These are phyloP conservation scores for Scedosporium dehoogii DNA, from an alignment of 2,329 filamentous ascomycete genomes.

Conservation along the genomic window DNA sequence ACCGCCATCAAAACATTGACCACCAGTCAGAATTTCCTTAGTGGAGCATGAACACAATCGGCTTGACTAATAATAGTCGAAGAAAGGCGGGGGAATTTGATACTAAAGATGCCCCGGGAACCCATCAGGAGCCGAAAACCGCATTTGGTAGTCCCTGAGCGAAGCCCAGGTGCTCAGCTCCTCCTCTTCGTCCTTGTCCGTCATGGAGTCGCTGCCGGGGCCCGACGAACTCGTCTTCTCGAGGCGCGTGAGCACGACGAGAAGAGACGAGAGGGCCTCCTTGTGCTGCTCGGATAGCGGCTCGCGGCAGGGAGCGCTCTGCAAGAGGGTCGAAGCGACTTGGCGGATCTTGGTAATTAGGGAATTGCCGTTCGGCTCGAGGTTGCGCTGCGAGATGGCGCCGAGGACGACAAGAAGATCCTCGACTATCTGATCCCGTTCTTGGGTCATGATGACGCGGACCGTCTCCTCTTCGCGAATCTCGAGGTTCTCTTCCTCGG, in stretches of 20 bases:
- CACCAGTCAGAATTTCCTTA: background rate
- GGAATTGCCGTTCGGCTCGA: constrained; percentile 60
- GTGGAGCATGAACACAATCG: background rate
- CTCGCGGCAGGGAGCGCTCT: constrained; percentile 16
- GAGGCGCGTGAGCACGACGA: constrained; percentile 65
- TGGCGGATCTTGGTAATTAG: constrained; percentile 77
- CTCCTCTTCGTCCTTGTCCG: constrained; percentile 57
- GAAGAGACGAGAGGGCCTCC: constrained; percentile 60
- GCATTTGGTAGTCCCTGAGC: constrained; percentile 65
- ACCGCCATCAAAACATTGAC: background rate
- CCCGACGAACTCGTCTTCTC: constrained; percentile 47
- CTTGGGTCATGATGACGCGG: constrained; percentile 57
- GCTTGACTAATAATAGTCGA: background rate
- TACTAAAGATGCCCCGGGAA: constrained; percentile 21
- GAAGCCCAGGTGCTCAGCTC: constrained; percentile 72
- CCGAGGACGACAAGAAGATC: constrained; percentile 66
- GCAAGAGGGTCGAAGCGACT: constrained; percentile 62
- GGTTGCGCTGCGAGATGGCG: constrained; percentile 73
- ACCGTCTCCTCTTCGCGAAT: constrained; percentile 36
- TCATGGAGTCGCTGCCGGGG: constrained; percentile 28
- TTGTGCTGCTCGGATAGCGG: constrained; percentile 48
- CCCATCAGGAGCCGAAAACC: constrained; percentile 57
- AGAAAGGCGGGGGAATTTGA: background rate
- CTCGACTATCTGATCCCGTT: constrained; percentile 73
- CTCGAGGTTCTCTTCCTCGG: constrained; percentile 25